These are phyloP conservation scores for Sarocladiaceae sp. DNA, from an alignment of 2,329 filamentous ascomycete species.

Conservation along the genomic window DNA sequence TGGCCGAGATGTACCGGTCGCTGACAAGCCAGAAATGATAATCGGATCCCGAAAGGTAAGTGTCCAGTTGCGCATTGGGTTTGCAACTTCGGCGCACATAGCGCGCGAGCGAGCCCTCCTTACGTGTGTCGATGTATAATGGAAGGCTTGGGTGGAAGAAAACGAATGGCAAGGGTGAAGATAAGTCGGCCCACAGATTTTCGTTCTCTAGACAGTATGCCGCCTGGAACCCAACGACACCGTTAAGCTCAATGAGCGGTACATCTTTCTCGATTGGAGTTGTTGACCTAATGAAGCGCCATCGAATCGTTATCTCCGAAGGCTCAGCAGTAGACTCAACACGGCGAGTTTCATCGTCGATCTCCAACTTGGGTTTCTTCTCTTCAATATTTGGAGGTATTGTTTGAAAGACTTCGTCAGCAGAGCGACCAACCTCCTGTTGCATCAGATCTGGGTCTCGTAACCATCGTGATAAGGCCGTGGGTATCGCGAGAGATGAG, in stretches of 20 bases:
- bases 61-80: slow-evolving; percentile 83
- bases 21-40: slow-evolving; percentile 94
- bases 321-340: neutral
- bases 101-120: slow-evolving; percentile 77
- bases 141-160: slow-evolving; percentile 86
- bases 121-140: slow-evolving; percentile 86
- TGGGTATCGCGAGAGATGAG: slow-evolving; percentile 67
- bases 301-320: slow-evolving; percentile 44
- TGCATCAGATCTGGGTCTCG: slow-evolving; percentile 64
- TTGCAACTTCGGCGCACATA: slow-evolving; percentile 90
- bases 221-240: slow-evolving; percentile 66
- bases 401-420: slow-evolving; percentile 61
- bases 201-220: slow-evolving; percentile 61
- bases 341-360: slow-evolving; percentile 40
- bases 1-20: slow-evolving; percentile 63
- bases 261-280: slow-evolving; percentile 49
- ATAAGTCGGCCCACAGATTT: slow-evolving; percentile 63
- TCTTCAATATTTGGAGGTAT: slow-evolving; percentile 37
- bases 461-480: slow-evolving; percentile 71
- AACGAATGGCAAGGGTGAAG: slow-evolving; percentile 64
- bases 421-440: slow-evolving; percentile 59
- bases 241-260: slow-evolving; percentile 66
- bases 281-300: slow-evolving; percentile 57
- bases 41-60: slow-evolving; percentile 70
- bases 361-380: slow-evolving; percentile 35